These are phyloP conservation scores for Pseudonitzschia multiseries DNA, from an alignment of 108 stramenopile genomes.

Conservation along the genomic window DNA sequence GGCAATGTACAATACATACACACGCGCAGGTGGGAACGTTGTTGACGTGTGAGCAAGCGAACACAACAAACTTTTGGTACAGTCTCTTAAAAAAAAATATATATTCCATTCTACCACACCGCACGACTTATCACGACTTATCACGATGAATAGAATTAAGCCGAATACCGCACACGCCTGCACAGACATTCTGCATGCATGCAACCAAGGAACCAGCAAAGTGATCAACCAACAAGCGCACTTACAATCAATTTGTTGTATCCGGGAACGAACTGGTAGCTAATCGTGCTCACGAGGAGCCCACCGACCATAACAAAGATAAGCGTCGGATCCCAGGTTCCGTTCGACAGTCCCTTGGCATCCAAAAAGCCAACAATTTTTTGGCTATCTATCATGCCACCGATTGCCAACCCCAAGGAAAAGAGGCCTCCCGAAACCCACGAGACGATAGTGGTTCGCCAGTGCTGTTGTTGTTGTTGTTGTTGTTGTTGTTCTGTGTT, in stretches of 20 bases:
- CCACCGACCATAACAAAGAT: conserved; percentile 81
- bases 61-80: not conserved
- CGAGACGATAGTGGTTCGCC: conserved; percentile 22
- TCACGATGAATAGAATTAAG: not conserved
- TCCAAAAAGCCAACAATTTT: conserved; percentile 77
- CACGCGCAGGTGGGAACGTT: no score
- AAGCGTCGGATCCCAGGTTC: conserved; percentile 82
- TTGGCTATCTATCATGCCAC: conserved; percentile 61
- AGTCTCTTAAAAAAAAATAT: no score
- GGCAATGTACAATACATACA: no score
- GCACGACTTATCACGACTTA: no score
- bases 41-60: no score
- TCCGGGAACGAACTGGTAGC: conserved; percentile 65
- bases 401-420: conserved; percentile 58
- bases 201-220: not conserved
- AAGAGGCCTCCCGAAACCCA: conserved; percentile 34
- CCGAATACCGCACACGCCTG: not conserved
- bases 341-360: conserved; percentile 37
- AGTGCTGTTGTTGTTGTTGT: conserved; percentile 23
- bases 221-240: not conserved
- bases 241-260: conserved; percentile 26
- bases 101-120: no score
- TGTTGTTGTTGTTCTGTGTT: no score
- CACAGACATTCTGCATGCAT: not conserved
- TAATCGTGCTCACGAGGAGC: conserved; percentile 48